Evolutionary conservation across 179 eudicot species (phyloP).

Genomic region (Gypsophila paniculata): DNA sequence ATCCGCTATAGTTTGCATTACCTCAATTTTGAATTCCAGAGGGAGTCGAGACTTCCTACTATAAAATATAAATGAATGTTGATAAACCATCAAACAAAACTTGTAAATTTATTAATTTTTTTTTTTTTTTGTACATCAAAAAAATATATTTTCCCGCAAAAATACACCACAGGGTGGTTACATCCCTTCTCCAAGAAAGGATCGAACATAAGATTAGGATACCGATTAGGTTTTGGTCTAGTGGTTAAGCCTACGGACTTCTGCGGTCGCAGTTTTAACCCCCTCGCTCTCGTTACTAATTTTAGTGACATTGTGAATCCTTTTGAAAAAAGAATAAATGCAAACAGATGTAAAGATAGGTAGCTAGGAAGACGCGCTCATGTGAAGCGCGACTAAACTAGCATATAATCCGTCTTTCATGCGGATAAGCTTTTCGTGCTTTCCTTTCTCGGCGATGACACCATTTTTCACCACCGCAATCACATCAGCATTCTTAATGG

Average conservation of each 20-base stretch:
- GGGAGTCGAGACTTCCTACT: no score
- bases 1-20: no score
- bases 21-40: no score
- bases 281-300: no score
- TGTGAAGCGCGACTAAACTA: conserved; percentile 33
- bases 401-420: conserved; percentile 29
- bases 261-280: no score
- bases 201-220: no score
- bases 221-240: no score
- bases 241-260: no score
- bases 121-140: not conserved
- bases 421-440: conserved; percentile 26
- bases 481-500: conserved; percentile 30
- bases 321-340: no score
- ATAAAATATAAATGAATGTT: no score
- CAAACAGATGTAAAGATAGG: not conserved
- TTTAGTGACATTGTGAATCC: no score
- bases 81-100: not conserved
- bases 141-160: not conserved
- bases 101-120: not conserved
- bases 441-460: conserved; percentile 34
- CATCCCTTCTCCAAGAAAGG: no score
- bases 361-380: conserved; percentile 23
- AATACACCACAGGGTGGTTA: not conserved
- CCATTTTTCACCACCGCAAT: conserved; percentile 36